A percentile compares a stretch with the other conserved stretches of the same genome.
These are phyloP conservation scores for Phytophthora pini DNA, from an alignment of 352 stramenopile species.

Conservation along the genomic window DNA sequence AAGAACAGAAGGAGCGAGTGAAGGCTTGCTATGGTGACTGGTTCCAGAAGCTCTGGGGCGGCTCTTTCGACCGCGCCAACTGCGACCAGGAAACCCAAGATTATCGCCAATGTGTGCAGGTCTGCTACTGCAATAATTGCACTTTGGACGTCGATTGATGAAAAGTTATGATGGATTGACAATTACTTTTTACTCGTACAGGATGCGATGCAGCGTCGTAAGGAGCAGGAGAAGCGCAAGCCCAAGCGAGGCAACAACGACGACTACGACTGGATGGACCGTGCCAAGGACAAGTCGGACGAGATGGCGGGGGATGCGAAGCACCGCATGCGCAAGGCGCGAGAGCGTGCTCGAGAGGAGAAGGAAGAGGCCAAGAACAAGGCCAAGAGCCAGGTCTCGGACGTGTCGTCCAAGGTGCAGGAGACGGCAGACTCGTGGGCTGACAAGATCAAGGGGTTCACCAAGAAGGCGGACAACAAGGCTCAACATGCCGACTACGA, in stretches of 20 bases:
- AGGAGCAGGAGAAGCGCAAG: slow-evolving; percentile 36
- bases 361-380: slow-evolving; percentile 40
- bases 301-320: slow-evolving; percentile 36
- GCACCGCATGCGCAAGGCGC: slow-evolving; percentile 31
- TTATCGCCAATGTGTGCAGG: slow-evolving; percentile 77
- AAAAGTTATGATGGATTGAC: not conserved
- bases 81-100: slow-evolving; percentile 80
- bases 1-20: slow-evolving; percentile 79
- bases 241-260: slow-evolving; percentile 17
- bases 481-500: slow-evolving; percentile 25
- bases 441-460: slow-evolving; percentile 43
- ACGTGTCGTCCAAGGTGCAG: slow-evolving; percentile 43
- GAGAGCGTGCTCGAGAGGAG: slow-evolving; percentile 32
- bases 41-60: slow-evolving; percentile 80
- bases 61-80: slow-evolving; percentile 60
- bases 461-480: slow-evolving; percentile 42
- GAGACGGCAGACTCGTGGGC: slow-evolving; percentile 46
- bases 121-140: slow-evolving; percentile 8
- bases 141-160: too few relatives aligned
- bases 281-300: slow-evolving; percentile 46
- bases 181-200: slow-evolving; percentile 10
- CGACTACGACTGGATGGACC: slow-evolving; percentile 65
- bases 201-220: slow-evolving; percentile 53
- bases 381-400: slow-evolving; percentile 40
- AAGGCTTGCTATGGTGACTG: slow-evolving; percentile 85